Evolutionary conservation across 1,284 basidiomycete genomes (phyloP).

Genomic region (Boletus smithii): DNA sequence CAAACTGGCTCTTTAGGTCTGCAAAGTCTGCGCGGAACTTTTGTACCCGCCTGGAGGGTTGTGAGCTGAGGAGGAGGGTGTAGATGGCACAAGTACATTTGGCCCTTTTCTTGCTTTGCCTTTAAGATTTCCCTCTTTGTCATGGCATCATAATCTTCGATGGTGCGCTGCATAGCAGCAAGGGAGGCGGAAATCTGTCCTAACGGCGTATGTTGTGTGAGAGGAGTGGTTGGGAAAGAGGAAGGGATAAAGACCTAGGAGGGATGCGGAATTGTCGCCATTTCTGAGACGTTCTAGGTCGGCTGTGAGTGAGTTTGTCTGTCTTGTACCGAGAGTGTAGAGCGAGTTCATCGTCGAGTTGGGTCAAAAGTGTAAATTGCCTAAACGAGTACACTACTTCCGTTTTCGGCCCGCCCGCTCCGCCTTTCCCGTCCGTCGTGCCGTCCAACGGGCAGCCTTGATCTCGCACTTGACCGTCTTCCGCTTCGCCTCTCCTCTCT

Average conservation of each 20-base stretch:
- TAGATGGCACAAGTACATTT: slow-evolving; percentile 58
- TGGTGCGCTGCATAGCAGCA: slow-evolving; percentile 86
- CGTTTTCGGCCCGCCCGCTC: slow-evolving; percentile 59
- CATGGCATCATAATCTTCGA: slow-evolving; percentile 96
- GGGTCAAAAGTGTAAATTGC: neutral
- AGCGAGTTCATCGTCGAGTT: slow-evolving; percentile 79
- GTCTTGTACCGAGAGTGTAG: slow-evolving; percentile 89
- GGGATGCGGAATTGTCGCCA: slow-evolving; percentile 76
- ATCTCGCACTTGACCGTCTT: slow-evolving; percentile 53
- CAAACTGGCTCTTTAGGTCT: slow-evolving; percentile 70
- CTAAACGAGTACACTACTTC: slow-evolving; percentile 10
- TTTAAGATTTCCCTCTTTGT: slow-evolving; percentile 91
- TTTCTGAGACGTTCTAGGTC: slow-evolving; percentile 80
- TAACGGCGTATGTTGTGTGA: slow-evolving; percentile 38
- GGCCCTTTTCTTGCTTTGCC: slow-evolving; percentile 91
- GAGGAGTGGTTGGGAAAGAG: no score
- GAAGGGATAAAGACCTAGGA: slow-evolving; percentile 61
- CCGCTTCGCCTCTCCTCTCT: slow-evolving; percentile 6
- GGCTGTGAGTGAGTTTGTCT: slow-evolving; percentile 83
- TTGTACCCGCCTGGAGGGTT: slow-evolving; percentile 64
- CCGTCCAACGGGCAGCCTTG: slow-evolving; percentile 53
- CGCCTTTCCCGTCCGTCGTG: slow-evolving; percentile 63
- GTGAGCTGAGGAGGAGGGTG: slow-evolving; percentile 2
- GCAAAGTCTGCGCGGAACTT: slow-evolving; percentile 76
- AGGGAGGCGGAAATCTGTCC: slow-evolving; percentile 94